Percentiles rank a stretch among this genome's conserved stretches.
These are phyloP conservation scores for Penicillium sp. DNA, from an alignment of 2,329 filamentous ascomycete species.

Conservation along the genomic window DNA sequence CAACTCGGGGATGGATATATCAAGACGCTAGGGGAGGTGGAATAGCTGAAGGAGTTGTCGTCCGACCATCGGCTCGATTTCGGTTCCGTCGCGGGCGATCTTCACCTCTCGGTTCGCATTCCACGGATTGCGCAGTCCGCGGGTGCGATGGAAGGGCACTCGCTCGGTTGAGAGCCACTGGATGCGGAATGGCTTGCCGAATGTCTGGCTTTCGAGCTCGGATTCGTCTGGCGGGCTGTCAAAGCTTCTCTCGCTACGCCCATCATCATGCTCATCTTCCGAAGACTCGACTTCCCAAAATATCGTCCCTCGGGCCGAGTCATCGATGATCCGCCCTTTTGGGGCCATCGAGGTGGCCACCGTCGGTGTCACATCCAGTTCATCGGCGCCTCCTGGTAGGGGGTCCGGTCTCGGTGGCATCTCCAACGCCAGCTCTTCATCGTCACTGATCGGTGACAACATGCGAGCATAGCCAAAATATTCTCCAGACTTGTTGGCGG, in stretches of 20 bases:
- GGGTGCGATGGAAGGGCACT: conserved; percentile 83
- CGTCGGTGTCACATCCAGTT: conserved; percentile 76
- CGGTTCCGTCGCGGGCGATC: conserved; percentile 90
- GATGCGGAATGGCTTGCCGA: conserved; percentile 87
- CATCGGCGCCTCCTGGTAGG: conserved; percentile 57
- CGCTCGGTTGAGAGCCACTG: conserved; percentile 83
- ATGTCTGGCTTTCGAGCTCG: conserved; percentile 58
- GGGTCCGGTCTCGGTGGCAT: conserved; percentile 65
- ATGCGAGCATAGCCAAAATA: conserved; percentile 95
- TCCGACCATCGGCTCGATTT: conserved; percentile 80
- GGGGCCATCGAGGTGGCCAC: conserved; percentile 74
- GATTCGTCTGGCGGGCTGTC: conserved; percentile 50
- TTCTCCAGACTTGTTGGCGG: conserved; percentile 94
- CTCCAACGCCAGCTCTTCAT: conserved; percentile 66
- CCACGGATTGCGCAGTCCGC: conserved; percentile 87
- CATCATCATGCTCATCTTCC: conserved; percentile 38
- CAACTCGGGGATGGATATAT: no score
- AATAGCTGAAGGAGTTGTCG: conserved; percentile 76
- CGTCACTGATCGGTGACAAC: conserved; percentile 76
- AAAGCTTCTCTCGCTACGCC: conserved; percentile 42
- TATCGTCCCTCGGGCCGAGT: conserved; percentile 88
- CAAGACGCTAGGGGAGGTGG: conserved; percentile 47
- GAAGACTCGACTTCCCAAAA: conserved; percentile 86
- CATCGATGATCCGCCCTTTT: conserved; percentile 83
- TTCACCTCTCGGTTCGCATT: conserved; percentile 95